phyloP scores from a whole-genome alignment of 768 basidiomycete species.

The Boletus sp. region DNA sequence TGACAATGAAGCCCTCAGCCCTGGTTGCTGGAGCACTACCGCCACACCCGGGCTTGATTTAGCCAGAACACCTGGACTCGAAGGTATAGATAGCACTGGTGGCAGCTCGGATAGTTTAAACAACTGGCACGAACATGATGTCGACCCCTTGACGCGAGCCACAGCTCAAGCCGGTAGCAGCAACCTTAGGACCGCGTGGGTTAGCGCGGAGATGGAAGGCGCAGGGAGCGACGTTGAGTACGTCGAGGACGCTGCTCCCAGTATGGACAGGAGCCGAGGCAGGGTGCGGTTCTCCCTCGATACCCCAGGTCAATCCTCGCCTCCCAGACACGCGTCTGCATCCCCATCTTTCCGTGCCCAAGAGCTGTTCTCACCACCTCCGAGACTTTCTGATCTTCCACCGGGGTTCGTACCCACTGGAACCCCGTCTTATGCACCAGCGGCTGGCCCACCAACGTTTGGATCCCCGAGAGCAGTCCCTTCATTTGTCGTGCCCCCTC shows the following conservation, averaged over 20 bases:
- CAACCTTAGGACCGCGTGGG: slow-evolving; percentile 31
- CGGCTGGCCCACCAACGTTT: slow-evolving; percentile 6
- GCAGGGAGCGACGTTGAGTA: slow-evolving; percentile 26
- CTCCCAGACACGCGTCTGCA: slow-evolving; percentile 7
- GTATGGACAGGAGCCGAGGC: neutral
- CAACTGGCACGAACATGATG: slow-evolving; percentile 28
- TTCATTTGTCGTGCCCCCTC: slow-evolving; percentile 18
- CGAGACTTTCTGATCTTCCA: slow-evolving; percentile 20
- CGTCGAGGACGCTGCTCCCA: slow-evolving; percentile 17
- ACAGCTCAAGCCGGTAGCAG: slow-evolving; percentile 17
- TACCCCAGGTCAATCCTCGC: slow-evolving; percentile 15
- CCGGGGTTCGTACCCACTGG: slow-evolving; percentile 30
- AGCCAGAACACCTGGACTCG: slow-evolving; percentile 19
- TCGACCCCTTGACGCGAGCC: slow-evolving; percentile 30
- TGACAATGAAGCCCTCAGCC: slow-evolving; percentile 38
- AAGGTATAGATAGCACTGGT: slow-evolving; percentile 3
- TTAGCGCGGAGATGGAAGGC: slow-evolving; percentile 44
- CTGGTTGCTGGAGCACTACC: slow-evolving; percentile 70
- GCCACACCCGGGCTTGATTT: slow-evolving; percentile 65
- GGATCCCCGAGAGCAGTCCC: slow-evolving; percentile 4
- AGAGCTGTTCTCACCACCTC: slow-evolving; percentile 16
- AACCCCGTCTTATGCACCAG: slow-evolving; percentile 13
- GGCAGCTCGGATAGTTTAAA: slow-evolving; percentile 21
- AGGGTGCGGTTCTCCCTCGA: slow-evolving; percentile 17
- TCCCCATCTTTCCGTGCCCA: slow-evolving; percentile 10